These are phyloP conservation scores for Nicotiana tabacum DNA, from an alignment of 257 asterid genomes.

Conservation along the genomic window DNA sequence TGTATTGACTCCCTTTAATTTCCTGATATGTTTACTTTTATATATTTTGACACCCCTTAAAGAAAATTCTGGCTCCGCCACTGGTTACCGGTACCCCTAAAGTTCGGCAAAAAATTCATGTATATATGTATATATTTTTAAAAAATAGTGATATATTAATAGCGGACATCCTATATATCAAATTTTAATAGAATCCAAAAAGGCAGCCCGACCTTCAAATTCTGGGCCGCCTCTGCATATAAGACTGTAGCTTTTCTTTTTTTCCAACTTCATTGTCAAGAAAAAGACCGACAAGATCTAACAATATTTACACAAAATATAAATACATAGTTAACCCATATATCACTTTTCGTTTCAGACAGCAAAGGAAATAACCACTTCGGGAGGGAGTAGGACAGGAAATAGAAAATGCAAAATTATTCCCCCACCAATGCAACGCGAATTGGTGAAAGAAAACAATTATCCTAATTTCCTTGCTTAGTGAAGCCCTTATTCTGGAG, in stretches of 20 bases:
- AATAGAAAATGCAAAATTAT: background rate
- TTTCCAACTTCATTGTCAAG: background rate
- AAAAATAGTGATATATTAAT: too few species aligned
- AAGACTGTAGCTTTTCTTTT: background rate
- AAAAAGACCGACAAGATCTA: background rate
- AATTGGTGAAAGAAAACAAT: background rate
- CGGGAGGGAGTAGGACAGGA: background rate
- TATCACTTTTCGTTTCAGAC: background rate
- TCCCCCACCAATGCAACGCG: background rate
- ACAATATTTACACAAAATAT: background rate
- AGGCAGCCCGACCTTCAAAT: too few species aligned
- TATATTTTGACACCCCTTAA: too few species aligned
- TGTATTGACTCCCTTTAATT: too few species aligned
- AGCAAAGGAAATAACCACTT: background rate
- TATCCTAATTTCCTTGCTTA: background rate
- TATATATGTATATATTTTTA: too few species aligned
- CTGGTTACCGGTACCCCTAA: too few species aligned
- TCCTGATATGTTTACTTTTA: too few species aligned
- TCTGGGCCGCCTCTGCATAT: too few species aligned
- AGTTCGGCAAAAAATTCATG: too few species aligned
- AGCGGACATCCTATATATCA: too few species aligned
- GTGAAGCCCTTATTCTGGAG: slow-evolving; percentile 1
- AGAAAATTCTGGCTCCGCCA: too few species aligned
- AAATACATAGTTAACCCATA: background rate
- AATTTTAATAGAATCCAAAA: too few species aligned